phyloP scores from a whole-genome alignment of 2,329 filamentous ascomycete species.

The Aspergillus cejpii region DNA sequence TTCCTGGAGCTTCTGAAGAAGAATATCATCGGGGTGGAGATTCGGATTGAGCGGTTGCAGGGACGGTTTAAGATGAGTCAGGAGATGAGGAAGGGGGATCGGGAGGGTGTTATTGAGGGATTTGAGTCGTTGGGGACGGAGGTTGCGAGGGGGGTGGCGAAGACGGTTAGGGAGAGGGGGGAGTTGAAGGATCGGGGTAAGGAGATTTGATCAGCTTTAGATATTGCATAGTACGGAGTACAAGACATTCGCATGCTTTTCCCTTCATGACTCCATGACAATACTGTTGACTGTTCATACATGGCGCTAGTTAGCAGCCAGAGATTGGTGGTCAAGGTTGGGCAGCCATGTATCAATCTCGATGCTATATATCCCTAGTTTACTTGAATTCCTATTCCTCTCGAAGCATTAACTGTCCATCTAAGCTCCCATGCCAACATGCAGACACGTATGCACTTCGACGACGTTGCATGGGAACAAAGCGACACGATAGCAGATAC shows the following conservation, averaged over 20 bases:
- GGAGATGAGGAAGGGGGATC: slow-evolving; percentile 49
- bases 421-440: too few species aligned
- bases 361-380: too few species aligned
- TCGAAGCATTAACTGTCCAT: too few species aligned
- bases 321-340: too few species aligned
- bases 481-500: background rate
- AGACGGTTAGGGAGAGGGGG: slow-evolving; percentile 30
- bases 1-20: slow-evolving; percentile 55
- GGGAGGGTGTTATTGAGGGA: slow-evolving; percentile 52
- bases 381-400: too few species aligned
- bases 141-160: slow-evolving; percentile 30
- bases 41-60: slow-evolving; percentile 49
- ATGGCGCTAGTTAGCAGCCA: too few species aligned
- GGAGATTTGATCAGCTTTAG: background rate
- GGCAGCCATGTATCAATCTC: too few species aligned
- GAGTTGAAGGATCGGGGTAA: slow-evolving; percentile 15
- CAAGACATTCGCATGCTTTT: too few species aligned
- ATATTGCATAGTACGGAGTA: too few species aligned
- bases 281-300: too few species aligned
- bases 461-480: slow-evolving; percentile 1
- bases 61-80: slow-evolving; percentile 65
- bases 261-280: too few species aligned
- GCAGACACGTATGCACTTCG: background rate
- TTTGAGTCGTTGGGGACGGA: slow-evolving; percentile 45
- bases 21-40: slow-evolving; percentile 56